Evolutionary conservation across 202 grass and related monocot species (phyloP), one percentile per base, ranked within the genome.

Genomic region (Panicum hallii): DNA sequence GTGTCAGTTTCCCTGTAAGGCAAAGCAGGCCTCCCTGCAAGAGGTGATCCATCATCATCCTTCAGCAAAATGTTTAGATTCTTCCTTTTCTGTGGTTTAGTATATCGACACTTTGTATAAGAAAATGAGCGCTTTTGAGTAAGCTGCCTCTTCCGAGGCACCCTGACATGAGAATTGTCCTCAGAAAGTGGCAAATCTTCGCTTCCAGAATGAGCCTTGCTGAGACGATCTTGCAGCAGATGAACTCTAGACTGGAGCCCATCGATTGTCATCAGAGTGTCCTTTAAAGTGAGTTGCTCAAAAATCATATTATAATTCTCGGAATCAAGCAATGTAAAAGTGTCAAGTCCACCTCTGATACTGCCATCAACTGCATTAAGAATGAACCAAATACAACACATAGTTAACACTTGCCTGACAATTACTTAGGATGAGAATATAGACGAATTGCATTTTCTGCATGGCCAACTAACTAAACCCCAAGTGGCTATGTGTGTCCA

Each of bases 201-300:
- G 72, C 89, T 77, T 90, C 76, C 90, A 61, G 46, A 60, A 56
- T 76, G 48, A 85, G 74, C 83, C 60, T 88, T 88, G 52, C 71
- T 90, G 4, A 99, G 90, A 86, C 82, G 72, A 75, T 76, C 85
- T 89, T 76, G 88, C 40, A 99, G 86, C 64, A 78, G 80, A 70
- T 83, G 62, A 88, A 99, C 82, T 80, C 78, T 67, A 75, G 91
- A 94, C 74, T 85, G 83, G 67, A 81, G 69, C 68, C 63, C 79
- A 72, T 80, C 90, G 67, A 96, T 99, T 83, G 66, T 81, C 72
- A 78, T 63, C 23, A 99, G 90, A 77, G 94, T 74, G 64, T 88
- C 79, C 57, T 89, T 83, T 65, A 94, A 77, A 30, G 48, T 45
- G 28, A 57, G 80, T 82, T 95, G 91, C 81, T 90, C 72, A 0